Conservation (phyloP, 208 protist genomes). For the Trypanosoma congolense region DNA sequence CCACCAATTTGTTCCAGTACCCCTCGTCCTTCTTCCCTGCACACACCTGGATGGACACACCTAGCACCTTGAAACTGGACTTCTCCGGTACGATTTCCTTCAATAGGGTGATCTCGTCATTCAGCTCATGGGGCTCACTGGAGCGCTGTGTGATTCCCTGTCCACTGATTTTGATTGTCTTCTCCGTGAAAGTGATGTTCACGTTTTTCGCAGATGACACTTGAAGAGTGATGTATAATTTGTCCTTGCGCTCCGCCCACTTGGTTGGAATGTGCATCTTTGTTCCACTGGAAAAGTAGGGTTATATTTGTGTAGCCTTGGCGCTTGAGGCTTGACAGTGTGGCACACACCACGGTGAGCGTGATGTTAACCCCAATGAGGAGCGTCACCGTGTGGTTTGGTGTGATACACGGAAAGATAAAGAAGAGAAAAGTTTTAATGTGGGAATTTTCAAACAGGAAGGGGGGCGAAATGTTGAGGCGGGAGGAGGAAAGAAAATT, state of each 20-base stretch:
- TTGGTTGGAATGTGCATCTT: constrained; percentile 81
- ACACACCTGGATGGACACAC: constrained; percentile 80
- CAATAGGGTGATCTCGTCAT: constrained; percentile 65
- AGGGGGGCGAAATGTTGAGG: neutral
- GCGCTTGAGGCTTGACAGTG: too few relatives aligned
- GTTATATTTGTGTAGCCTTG: too few relatives aligned
- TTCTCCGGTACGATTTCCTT: constrained; percentile 75
- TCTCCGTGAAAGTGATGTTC: constrained; percentile 72
- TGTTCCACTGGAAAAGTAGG: constrained; percentile 5
- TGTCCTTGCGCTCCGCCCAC: constrained; percentile 86
- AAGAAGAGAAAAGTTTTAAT: constrained; percentile 3
- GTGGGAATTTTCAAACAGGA: neutral
- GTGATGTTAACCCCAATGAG: too few relatives aligned
- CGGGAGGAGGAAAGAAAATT: neutral
- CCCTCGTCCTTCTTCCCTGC: constrained; percentile 84
- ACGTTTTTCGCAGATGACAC: constrained; percentile 70
- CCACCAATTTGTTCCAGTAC: constrained; percentile 83
- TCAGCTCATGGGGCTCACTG: constrained; percentile 57
- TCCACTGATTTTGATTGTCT: constrained; percentile 60
- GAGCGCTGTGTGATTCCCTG: constrained; percentile 66
- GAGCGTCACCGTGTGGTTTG: too few relatives aligned
- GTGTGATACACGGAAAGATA: too few relatives aligned
- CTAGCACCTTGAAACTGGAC: constrained; percentile 85
- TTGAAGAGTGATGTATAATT: constrained; percentile 84
- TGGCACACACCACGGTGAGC: too few relatives aligned